A percentile compares a stretch with the other conserved stretches of the same genome.
These are phyloP conservation scores for Lizonia empirigonia DNA, from an alignment of 2,329 filamentous ascomycete species.

Conservation along the genomic window DNA sequence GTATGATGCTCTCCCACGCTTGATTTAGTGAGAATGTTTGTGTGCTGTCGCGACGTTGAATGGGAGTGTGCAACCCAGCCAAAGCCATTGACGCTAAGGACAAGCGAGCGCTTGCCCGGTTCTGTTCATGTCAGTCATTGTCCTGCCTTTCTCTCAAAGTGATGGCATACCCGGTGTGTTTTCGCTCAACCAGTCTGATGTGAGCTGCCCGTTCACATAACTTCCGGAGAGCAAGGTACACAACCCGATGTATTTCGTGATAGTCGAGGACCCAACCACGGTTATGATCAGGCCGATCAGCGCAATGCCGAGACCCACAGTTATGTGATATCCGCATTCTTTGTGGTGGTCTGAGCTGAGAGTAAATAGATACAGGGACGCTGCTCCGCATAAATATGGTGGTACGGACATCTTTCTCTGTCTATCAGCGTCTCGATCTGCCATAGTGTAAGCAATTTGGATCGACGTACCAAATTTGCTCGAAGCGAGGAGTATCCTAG, in stretches of 20 bases:
- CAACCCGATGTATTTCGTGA: slow-evolving; percentile 23
- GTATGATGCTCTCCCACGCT: slow-evolving; percentile 7
- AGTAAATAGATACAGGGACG: background rate
- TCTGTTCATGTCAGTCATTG: background rate
- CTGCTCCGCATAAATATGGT: background rate
- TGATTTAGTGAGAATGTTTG: slow-evolving; percentile 1
- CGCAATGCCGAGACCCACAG: slow-evolving; percentile 52
- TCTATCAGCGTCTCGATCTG: background rate
- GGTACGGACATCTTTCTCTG: background rate
- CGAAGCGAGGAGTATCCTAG: slow-evolving; percentile 25
- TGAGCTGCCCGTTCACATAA: slow-evolving; percentile 32
- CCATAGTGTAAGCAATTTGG: background rate
- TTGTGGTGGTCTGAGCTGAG: slow-evolving; percentile 4
- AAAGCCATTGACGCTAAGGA: background rate
- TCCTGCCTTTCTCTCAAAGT: background rate
- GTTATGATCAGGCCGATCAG: slow-evolving; percentile 16
- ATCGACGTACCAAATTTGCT: slow-evolving; percentile 27
- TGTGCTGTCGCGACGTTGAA: slow-evolving; percentile 6
- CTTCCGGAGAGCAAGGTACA: slow-evolving; percentile 33
- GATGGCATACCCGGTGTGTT: slow-evolving; percentile 23
- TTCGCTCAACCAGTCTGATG: slow-evolving; percentile 31
- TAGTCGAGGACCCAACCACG: background rate
- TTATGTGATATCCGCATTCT: slow-evolving; percentile 47
- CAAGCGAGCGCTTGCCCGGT: background rate
- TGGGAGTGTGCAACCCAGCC: slow-evolving; percentile 4